Base-by-base conservation (phyloP, 352 stramenopile species). In the Globisporangium sylvaticum region DNA sequence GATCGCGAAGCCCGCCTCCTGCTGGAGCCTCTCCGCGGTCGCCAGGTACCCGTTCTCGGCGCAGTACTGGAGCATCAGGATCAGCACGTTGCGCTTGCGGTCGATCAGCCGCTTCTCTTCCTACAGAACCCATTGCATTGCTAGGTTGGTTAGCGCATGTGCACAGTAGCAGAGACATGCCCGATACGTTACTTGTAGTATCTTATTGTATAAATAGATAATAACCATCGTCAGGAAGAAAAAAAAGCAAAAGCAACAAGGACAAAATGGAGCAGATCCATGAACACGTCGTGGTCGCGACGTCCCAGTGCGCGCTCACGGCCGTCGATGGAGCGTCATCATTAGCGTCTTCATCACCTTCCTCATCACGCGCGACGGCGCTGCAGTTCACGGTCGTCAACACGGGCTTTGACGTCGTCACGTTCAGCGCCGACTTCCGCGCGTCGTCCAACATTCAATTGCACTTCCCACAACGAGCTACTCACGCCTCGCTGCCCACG, bases 101-200 rank as follows among this genome's bases (percentile, higher is more conserved):
- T 97, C 90, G 54, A 96, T 91, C 60, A 90, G 52, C 2, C 82
- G 75, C 76, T 97, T 97, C 70, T 97, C 90, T 65, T 93, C 87
- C 87, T 92, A 59, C 15, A 44, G 14, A 20, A 6, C n/a, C n/a
- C 31, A 37, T 37, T 37, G 29, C 4, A 20, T 32, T n/a, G n/a
- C n/a, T n/a, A n/a, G n/a, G n/a, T n/a, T n/a, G n/a, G n/a, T n/a
- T n/a, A n/a, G n/a, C n/a, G n/a, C n/a, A n/a, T n/a, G n/a, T n/a
- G n/a, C n/a, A n/a, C n/a, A n/a, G n/a, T n/a, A n/a, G n/a, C n/a
- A n/a, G n/a, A n/a, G n/a, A n/a, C n/a, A n/a, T n/a, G n/a, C n/a
- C n/a, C n/a, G n/a, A n/a, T n/a, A n/a, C n/a, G n/a, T n/a, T n/a
- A n/a, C n/a, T n/a, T n/a, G n/a, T n/a, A n/a, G n/a, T n/a, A n/a